These are phyloP conservation scores for Rosa hybrid DNA, from an alignment of 331 rosid species.

Conservation along the genomic window DNA sequence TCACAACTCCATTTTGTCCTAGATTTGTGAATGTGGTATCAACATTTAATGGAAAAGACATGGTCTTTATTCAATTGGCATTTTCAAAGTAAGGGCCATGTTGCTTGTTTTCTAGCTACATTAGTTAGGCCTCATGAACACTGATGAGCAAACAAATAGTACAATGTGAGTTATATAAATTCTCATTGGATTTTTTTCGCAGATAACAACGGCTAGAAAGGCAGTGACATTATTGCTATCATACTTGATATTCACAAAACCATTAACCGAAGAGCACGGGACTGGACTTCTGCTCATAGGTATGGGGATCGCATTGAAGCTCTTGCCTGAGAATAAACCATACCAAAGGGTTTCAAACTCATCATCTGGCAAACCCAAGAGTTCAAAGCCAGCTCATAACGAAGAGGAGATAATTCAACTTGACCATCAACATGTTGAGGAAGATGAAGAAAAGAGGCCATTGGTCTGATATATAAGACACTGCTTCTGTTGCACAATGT, in stretches of 20 bases:
- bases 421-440: constrained; percentile 26
- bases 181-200: constrained; percentile 26
- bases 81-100: not conserved
- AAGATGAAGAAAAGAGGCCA: constrained; percentile 54
- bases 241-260: constrained; percentile 93
- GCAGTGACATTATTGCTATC: constrained; percentile 94
- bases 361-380: constrained; percentile 29
- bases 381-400: constrained; percentile 21
- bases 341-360: constrained; percentile 32
- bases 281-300: constrained; percentile 88
- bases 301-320: constrained; percentile 90
- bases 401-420: constrained; percentile 29
- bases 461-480: constrained; percentile 22
- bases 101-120: not conserved
- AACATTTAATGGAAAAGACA: constrained; percentile 1
- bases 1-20: constrained; percentile 26
- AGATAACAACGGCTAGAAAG: constrained; percentile 98
- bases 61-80: not conserved
- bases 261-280: constrained; percentile 93
- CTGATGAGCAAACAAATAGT: not conserved
- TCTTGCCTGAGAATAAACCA: constrained; percentile 60
- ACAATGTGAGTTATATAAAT: not conserved
- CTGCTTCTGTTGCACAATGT: not conserved
- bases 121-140: not conserved
- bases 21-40: constrained; percentile 32